Evolutionary conservation across 2,329 filamentous ascomycete species (phyloP).

Genomic region (Talaromyces sp.): DNA sequence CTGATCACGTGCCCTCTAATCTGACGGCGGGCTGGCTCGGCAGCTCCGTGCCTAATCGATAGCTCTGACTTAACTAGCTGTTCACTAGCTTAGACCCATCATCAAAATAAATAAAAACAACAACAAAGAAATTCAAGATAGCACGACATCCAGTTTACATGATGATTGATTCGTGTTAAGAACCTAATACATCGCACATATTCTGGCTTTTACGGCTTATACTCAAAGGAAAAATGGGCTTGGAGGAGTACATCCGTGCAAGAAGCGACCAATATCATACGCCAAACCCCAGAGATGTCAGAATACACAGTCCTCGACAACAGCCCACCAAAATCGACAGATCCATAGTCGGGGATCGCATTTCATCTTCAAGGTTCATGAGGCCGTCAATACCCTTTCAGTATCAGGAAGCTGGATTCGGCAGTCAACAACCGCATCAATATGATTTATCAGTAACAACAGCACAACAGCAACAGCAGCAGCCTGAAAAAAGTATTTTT

Average conservation of each 20-base stretch:
- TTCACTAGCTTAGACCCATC: not conserved
- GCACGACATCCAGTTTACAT: not conserved
- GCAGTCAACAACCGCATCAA: conserved; percentile 6
- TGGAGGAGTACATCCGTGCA: conserved; percentile 43
- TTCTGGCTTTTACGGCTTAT: not conserved
- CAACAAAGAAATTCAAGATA: not conserved
- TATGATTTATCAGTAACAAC: conserved; percentile 5
- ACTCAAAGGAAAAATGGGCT: conserved; percentile 32
- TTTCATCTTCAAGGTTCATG: conserved; percentile 22
- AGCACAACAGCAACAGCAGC: conserved; percentile 18
- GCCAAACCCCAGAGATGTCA: conserved; percentile 4
- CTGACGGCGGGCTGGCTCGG: conserved; percentile 5
- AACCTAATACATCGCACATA: not conserved
- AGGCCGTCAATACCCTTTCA: conserved; percentile 16
- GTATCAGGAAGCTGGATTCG: not conserved
- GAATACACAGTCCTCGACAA: conserved; percentile 7
- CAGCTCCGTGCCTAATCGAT: conserved; percentile 6
- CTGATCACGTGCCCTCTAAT: conserved; percentile 4
- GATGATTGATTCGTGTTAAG: not conserved
- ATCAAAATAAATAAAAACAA: conserved; percentile 10
- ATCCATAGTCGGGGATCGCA: conserved; percentile 19
- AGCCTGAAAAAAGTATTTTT: conserved; percentile 33
- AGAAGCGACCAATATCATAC: conserved; percentile 29
- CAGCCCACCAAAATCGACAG: not conserved
- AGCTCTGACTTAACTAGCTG: not conserved